Evolutionary conservation across 768 basidiomycete species (phyloP).

Genomic region (Gloeopeniophorella convolvens): DNA sequence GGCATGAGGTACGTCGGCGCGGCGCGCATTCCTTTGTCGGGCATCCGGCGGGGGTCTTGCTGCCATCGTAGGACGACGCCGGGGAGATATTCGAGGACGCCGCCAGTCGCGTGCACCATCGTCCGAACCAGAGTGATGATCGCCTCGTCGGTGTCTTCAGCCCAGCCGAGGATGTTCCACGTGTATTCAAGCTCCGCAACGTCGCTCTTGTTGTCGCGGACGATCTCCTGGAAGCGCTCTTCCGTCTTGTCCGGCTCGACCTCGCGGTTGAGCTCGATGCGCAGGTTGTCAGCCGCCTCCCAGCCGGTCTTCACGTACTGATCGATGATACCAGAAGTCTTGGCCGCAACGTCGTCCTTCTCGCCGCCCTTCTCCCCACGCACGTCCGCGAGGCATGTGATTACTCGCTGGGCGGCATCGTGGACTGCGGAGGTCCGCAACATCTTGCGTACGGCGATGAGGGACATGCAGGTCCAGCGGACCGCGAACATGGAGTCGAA

Average conservation of each 20-base stretch:
- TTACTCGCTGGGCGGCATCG: background rate
- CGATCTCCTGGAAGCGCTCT: slow-evolving; percentile 4
- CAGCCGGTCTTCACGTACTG: slow-evolving; percentile 6
- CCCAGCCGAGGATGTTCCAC: slow-evolving; percentile 16
- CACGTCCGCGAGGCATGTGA: slow-evolving; percentile 1
- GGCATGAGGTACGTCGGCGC: slow-evolving; percentile 4
- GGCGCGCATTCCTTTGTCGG: background rate
- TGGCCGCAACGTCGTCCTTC: slow-evolving; percentile 1
- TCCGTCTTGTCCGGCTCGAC: slow-evolving; percentile 12
- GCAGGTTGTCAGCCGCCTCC: background rate
- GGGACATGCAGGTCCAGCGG: slow-evolving; percentile 17
- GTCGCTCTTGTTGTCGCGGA: background rate
- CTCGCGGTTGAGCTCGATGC: background rate
- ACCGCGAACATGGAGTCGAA: slow-evolving; percentile 3
- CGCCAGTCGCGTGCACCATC: slow-evolving; percentile 4
- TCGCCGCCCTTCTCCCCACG: background rate
- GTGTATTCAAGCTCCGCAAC: slow-evolving; percentile 5
- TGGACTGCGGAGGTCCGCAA: background rate
- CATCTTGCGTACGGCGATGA: slow-evolving; percentile 11
- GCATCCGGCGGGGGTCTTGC: slow-evolving; percentile 1
- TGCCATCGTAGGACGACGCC: slow-evolving; percentile 1
- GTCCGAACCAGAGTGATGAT: background rate
- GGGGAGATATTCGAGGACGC: slow-evolving; percentile 11
- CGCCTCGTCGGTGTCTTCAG: slow-evolving; percentile 5
- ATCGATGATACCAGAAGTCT: slow-evolving; percentile 9